These are phyloP conservation scores for Cladophialophora bantiana DNA, from an alignment of 2,329 filamentous ascomycete species.

Conservation along the genomic window DNA sequence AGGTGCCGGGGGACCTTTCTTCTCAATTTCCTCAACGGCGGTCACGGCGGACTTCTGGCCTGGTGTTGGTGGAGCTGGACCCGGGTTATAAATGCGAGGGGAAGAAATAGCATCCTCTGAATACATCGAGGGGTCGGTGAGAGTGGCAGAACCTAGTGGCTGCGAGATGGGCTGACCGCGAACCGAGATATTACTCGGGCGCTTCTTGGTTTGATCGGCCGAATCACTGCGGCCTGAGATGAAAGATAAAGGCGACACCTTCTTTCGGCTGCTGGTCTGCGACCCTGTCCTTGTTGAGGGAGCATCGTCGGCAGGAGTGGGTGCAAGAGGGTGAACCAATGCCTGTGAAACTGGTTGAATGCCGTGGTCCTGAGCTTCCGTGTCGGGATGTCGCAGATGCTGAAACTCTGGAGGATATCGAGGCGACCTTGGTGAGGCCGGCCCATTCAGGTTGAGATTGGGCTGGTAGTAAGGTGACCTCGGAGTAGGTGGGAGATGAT, in stretches of 20 bases:
- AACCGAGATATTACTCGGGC: conserved; percentile 52
- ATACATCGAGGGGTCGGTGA: conserved; percentile 53
- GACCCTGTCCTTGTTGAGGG: conserved; percentile 18
- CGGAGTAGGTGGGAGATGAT: conserved; percentile 24
- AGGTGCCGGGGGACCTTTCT: conserved; percentile 20
- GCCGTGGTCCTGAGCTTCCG: conserved; percentile 17
- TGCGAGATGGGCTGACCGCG: conserved; percentile 66
- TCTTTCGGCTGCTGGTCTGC: conserved; percentile 49
- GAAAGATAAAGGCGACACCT: conserved; percentile 50
- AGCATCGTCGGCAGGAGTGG: conserved; percentile 29
- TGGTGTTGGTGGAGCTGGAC: conserved; percentile 62
- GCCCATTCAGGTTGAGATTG: conserved; percentile 12
- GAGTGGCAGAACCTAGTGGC: conserved; percentile 57
- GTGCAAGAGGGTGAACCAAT: conserved; percentile 32
- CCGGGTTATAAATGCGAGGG: conserved; percentile 63
- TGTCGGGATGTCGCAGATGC: conserved; percentile 39
- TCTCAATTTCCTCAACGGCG: conserved; percentile 20
- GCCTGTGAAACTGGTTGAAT: conserved; percentile 20
- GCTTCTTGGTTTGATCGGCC: conserved; percentile 52
- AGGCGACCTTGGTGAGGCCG: conserved; percentile 29
- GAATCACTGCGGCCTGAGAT: conserved; percentile 51
- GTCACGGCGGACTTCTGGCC: conserved; percentile 37
- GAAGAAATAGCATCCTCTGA: conserved; percentile 63
- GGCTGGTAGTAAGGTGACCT: conserved; percentile 31
- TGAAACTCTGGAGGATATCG: conserved; percentile 44